These are phyloP conservation scores for Heliophila coronopifolia DNA, from an alignment of 441 rosid species.

Conservation along the genomic window DNA sequence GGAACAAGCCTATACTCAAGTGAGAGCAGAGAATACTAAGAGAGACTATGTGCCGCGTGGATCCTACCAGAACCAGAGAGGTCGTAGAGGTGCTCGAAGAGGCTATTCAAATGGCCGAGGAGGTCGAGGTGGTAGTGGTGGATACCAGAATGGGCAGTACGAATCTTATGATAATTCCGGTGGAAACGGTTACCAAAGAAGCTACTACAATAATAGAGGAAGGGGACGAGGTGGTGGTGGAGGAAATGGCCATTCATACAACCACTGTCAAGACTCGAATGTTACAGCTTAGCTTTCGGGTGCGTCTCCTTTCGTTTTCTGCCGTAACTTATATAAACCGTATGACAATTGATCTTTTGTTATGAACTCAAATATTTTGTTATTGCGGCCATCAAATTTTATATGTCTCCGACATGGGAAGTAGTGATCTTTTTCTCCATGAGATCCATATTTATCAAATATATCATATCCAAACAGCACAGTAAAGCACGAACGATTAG, in stretches of 20 bases:
- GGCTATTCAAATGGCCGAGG: conserved; percentile 66
- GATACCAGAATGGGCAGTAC: conserved; percentile 64
- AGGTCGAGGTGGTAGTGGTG: conserved; percentile 64
- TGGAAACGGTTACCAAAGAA: conserved; percentile 57
- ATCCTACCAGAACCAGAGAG: conserved; percentile 63
- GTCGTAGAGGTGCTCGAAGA: conserved; percentile 57
- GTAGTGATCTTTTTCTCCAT: not conserved
- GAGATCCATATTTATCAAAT: not conserved
- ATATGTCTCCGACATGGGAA: not conserved
- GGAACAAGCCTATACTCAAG: conserved; percentile 27
- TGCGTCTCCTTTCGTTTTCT: not conserved
- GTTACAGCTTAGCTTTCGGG: conserved; percentile 39
- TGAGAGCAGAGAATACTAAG: conserved; percentile 18
- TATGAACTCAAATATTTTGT: conserved; percentile 11
- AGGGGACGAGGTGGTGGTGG: conserved; percentile 56
- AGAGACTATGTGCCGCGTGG: conserved; percentile 49
- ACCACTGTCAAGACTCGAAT: conserved; percentile 42
- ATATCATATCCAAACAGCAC: not conserved
- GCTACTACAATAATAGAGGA: conserved; percentile 58
- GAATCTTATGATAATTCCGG: conserved; percentile 52
- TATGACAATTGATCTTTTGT: conserved; percentile 12
- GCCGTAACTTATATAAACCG: conserved; percentile 3
- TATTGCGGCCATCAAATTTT: not conserved
- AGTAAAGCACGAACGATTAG: conserved; percentile 1
- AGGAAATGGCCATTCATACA: conserved; percentile 34